Percentiles rank a stretch among this genome's conserved stretches.
phyloP scores from a whole-genome alignment of 73 alveolate genomes.

The Halteria grandinella region DNA sequence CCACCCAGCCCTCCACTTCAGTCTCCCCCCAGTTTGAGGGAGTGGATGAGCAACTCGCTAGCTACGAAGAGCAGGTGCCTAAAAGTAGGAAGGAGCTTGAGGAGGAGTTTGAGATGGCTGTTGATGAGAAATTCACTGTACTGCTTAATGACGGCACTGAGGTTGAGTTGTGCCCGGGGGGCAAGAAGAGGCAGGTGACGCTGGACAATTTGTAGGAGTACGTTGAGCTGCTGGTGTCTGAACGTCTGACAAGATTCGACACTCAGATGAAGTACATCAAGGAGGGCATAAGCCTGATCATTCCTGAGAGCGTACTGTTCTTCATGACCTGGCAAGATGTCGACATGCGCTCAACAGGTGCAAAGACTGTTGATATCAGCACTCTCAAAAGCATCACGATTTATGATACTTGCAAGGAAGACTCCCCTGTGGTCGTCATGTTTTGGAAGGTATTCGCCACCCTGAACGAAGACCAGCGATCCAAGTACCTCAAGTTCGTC shows the following conservation, averaged over 20 bases:
- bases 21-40: too few species aligned
- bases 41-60: too few species aligned
- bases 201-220: slow-evolving; percentile 59
- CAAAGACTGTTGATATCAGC: slow-evolving; percentile 71
- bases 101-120: slow-evolving; percentile 9
- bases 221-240: slow-evolving; percentile 62
- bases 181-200: slow-evolving; percentile 67
- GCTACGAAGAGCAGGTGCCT: too few species aligned
- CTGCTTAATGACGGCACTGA: slow-evolving; percentile 69
- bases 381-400: slow-evolving; percentile 69
- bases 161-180: slow-evolving; percentile 71
- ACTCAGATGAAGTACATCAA: slow-evolving; percentile 66
- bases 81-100: too few species aligned
- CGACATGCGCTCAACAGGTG: slow-evolving; percentile 76
- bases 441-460: slow-evolving; percentile 74
- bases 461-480: slow-evolving; percentile 62
- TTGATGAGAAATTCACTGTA: slow-evolving; percentile 66
- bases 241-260: slow-evolving; percentile 68
- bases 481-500: slow-evolving; percentile 71
- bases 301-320: slow-evolving; percentile 65
- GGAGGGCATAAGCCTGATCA: slow-evolving; percentile 70
- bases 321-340: slow-evolving; percentile 83
- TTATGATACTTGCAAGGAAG: slow-evolving; percentile 41
- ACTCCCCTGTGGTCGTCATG: slow-evolving; percentile 18
- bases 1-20: too few species aligned